Evolutionary conservation across 495 filamentous ascomycete genomes (phyloP).

Genomic region (Tuber borchii): DNA sequence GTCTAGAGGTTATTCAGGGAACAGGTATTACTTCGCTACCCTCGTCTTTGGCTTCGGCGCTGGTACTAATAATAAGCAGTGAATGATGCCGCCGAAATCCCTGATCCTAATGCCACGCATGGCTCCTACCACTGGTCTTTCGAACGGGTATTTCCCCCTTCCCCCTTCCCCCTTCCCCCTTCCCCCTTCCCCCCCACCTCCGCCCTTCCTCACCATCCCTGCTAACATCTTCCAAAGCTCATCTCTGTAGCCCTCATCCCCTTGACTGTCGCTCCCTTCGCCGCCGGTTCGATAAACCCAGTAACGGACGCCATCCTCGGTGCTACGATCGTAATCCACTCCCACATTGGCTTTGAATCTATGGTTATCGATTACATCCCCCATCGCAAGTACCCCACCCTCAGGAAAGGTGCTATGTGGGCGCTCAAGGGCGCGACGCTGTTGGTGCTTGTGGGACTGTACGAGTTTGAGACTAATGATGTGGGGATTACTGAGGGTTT

Average conservation of each 20-base stretch:
- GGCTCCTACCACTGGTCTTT: constrained; percentile 98
- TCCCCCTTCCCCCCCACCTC: too few species aligned
- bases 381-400: constrained; percentile 58
- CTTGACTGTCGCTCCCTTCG: constrained; percentile 83
- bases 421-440: constrained; percentile 69
- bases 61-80: constrained; percentile 48
- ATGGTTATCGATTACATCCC: constrained; percentile 90
- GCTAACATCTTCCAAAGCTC: constrained; percentile 41
- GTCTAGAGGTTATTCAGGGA: constrained; percentile 65
- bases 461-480: constrained; percentile 99
- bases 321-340: constrained; percentile 78
- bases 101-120: constrained; percentile 61
- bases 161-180: neutral
- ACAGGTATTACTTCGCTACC: constrained; percentile 56
- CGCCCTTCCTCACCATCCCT: neutral
- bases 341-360: constrained; percentile 85
- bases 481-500: constrained; percentile 76
- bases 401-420: constrained; percentile 62
- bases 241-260: constrained; percentile 73
- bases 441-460: constrained; percentile 77
- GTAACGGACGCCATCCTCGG: constrained; percentile 78
- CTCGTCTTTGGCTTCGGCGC: constrained; percentile 1
- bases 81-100: constrained; percentile 81
- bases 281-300: constrained; percentile 82
- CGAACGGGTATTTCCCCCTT: constrained; percentile 58